Conservation (phyloP, 768 basidiomycete species). For the Auricularia auricula-judae region DNA sequence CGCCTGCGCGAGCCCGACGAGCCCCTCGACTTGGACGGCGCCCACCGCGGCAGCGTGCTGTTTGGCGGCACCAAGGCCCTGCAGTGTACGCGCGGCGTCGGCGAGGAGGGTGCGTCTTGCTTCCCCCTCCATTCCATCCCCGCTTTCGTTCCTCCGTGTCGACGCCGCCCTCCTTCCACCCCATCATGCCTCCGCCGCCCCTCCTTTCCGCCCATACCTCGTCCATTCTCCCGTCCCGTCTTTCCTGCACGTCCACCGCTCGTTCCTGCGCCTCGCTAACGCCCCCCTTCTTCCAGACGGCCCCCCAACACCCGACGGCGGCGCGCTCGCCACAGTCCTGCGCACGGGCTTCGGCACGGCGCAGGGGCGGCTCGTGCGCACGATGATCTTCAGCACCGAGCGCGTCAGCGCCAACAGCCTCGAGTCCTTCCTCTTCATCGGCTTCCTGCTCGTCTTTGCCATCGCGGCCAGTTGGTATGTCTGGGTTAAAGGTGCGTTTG, state of each 20-base stretch:
- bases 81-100: slow-evolving; percentile 44
- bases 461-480: slow-evolving; percentile 98
- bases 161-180: not conserved
- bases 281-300: slow-evolving; percentile 8
- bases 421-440: slow-evolving; percentile 95
- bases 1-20: slow-evolving; percentile 69
- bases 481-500: slow-evolving; percentile 87
- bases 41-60: slow-evolving; percentile 78
- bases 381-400: slow-evolving; percentile 98
- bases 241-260: no score
- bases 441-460: slow-evolving; percentile 94
- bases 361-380: slow-evolving; percentile 93
- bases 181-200: no score
- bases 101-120: slow-evolving; percentile 29
- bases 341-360: slow-evolving; percentile 96
- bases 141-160: not conserved
- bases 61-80: slow-evolving; percentile 97
- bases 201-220: no score
- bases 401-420: slow-evolving; percentile 92
- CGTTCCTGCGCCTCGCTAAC: no score
- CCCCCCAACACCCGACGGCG: slow-evolving; percentile 74
- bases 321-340: slow-evolving; percentile 85
- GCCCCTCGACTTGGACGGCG: slow-evolving; percentile 71
- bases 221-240: no score
- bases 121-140: not conserved